Percentiles rank a stretch among this genome's conserved stretches.
phyloP scores from a whole-genome alignment of 148 eudicot species.

The Talinum fruticosum region DNA sequence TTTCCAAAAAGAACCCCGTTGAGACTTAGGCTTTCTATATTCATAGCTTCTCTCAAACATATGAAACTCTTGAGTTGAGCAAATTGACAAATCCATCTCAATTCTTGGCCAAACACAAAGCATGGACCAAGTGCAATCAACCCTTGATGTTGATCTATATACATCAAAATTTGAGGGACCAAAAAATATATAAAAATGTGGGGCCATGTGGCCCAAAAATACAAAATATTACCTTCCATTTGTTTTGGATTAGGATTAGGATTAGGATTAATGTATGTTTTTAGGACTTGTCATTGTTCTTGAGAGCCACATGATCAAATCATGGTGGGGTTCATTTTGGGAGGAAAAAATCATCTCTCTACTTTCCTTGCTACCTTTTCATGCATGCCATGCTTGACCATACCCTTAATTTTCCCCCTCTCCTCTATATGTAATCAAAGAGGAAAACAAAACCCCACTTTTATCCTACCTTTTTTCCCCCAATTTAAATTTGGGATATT shows the following conservation, averaged over 20 bases:
- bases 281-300: constrained; percentile 29
- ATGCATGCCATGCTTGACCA: constrained; percentile 25
- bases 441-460: neutral
- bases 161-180: neutral
- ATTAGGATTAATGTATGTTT: constrained; percentile 7
- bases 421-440: constrained; percentile 11
- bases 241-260: neutral
- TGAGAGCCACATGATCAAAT: constrained; percentile 41
- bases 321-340: constrained; percentile 27
- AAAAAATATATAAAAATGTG: constrained; percentile 1
- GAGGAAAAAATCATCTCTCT: neutral
- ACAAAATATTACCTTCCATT: neutral
- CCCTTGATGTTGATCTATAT: neutral
- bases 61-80: neutral
- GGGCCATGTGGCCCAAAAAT: constrained; percentile 26
- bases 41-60: neutral
- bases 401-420: constrained; percentile 13
- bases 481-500: no score
- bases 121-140: neutral
- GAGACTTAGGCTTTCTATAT: neutral
- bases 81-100: constrained; percentile 16
- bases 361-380: constrained; percentile 17
- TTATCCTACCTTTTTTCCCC: neutral
- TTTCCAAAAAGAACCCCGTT: no score
- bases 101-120: neutral